Evolutionary conservation across 257 asterid genomes (phyloP).

Genomic region (Marsdenia floribunda): DNA sequence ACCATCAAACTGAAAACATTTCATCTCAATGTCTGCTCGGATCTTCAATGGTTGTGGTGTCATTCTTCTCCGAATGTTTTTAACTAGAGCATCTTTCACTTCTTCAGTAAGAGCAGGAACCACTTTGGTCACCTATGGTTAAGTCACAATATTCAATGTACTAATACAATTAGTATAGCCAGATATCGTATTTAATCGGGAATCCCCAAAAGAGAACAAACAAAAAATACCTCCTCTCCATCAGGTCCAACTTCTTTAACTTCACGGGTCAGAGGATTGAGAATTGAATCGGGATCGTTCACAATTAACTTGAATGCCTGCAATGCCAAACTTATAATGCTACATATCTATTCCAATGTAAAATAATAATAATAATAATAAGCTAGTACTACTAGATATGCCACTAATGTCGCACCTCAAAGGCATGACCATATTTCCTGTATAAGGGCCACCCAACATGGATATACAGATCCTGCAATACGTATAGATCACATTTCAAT

Average conservation of each 20-base stretch:
- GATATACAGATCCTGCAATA: constrained; percentile 74
- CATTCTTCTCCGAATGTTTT: constrained; percentile 93
- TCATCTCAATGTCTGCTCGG: constrained; percentile 90
- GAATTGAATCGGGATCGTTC: constrained; percentile 84
- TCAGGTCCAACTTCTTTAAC: constrained; percentile 85
- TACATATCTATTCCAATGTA: background rate
- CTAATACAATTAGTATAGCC: background rate
- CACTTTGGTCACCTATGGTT: constrained; percentile 62
- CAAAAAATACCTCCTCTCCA: constrained; percentile 66
- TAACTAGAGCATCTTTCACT: constrained; percentile 75
- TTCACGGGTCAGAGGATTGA: constrained; percentile 87
- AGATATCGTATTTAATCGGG: background rate
- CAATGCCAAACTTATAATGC: constrained; percentile 7
- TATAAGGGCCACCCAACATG: constrained; percentile 96
- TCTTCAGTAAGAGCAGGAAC: constrained; percentile 77
- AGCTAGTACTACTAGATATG: constrained; percentile 1
- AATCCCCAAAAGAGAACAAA: constrained; percentile 8
- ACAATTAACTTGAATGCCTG: constrained; percentile 88
- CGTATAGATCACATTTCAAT: constrained; percentile 3
- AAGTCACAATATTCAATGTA: constrained; percentile 4
- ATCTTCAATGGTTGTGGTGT: constrained; percentile 88
- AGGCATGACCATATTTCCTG: constrained; percentile 92
- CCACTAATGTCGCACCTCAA: constrained; percentile 56
- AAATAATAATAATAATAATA: background rate
- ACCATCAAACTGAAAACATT: constrained; percentile 93